A percentile compares a stretch with the other conserved stretches of the same genome.
phyloP scores from a whole-genome alignment of 768 basidiomycete species.

The Suillus clintonianus region DNA sequence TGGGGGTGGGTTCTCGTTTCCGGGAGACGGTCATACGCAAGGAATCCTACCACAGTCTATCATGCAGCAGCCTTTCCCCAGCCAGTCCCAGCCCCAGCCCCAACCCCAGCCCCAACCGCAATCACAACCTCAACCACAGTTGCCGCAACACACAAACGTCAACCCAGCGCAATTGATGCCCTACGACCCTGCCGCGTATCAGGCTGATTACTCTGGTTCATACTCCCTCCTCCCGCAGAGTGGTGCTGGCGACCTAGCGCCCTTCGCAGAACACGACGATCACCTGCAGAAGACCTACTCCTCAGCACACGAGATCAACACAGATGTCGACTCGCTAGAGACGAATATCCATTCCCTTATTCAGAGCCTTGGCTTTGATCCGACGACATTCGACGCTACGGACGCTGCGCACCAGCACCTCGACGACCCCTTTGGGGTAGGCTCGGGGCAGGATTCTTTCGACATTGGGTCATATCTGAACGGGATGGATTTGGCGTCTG shows the following conservation, averaged over 20 bases:
- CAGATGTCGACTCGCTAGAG: constrained; percentile 72
- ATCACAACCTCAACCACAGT: constrained; percentile 11
- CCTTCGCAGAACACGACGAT: constrained; percentile 39
- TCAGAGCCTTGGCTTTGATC: constrained; percentile 67
- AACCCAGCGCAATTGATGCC: constrained; percentile 18
- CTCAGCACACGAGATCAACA: constrained; percentile 63
- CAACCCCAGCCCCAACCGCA: constrained; percentile 19
- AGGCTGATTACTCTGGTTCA: constrained; percentile 20
- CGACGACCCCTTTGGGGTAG: constrained; percentile 8
- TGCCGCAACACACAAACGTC: background rate
- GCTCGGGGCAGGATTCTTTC: constrained; percentile 28
- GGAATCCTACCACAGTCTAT: constrained; percentile 22
- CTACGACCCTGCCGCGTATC: constrained; percentile 23
- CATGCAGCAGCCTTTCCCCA: constrained; percentile 22
- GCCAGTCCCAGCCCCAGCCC: constrained; percentile 14
- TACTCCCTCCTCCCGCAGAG: constrained; percentile 26
- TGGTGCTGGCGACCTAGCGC: constrained; percentile 27
- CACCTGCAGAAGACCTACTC: constrained; percentile 59
- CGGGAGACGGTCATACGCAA: constrained; percentile 1
- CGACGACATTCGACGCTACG: constrained; percentile 28
- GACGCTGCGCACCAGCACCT: background rate
- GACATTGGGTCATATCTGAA: constrained; percentile 42
- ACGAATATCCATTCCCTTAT: constrained; percentile 72
- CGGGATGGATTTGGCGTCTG: constrained; percentile 34
- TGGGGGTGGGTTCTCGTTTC: background rate